These are phyloP conservation scores for Kluyveromyces aestuarii DNA, from an alignment of 805 yeast genomes.

Conservation along the genomic window DNA sequence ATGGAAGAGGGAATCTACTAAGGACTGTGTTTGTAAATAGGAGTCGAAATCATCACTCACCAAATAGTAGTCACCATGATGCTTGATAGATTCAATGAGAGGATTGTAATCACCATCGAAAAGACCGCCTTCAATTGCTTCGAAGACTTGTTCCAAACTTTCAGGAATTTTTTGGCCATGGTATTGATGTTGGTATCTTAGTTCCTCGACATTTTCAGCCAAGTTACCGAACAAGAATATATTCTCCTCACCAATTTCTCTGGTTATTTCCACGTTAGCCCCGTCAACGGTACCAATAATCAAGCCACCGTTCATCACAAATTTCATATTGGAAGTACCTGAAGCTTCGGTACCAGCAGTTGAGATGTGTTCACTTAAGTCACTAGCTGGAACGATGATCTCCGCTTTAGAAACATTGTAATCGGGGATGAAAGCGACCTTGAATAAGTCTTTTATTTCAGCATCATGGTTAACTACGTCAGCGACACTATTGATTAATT, in stretches of 20 bases:
- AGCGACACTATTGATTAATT: slow-evolving; percentile 73
- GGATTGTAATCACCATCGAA: slow-evolving; percentile 57
- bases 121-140: slow-evolving; percentile 53
- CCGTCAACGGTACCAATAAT: slow-evolving; percentile 96
- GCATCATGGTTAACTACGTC: slow-evolving; percentile 71
- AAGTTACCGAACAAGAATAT: slow-evolving; percentile 87
- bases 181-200: slow-evolving; percentile 65
- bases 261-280: slow-evolving; percentile 89
- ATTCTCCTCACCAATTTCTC: slow-evolving; percentile 90
- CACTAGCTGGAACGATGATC: slow-evolving; percentile 82
- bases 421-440: slow-evolving; percentile 85
- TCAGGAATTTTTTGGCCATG: slow-evolving; percentile 48
- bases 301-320: slow-evolving; percentile 87
- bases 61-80: slow-evolving; percentile 78
- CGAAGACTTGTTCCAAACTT: slow-evolving; percentile 52
- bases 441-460: slow-evolving; percentile 65
- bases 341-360: slow-evolving; percentile 97
- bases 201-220: slow-evolving; percentile 80
- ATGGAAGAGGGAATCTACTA: slow-evolving; percentile 62
- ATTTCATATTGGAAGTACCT: slow-evolving; percentile 94
- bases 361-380: slow-evolving; percentile 85
- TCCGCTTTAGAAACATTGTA: slow-evolving; percentile 93
- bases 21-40: slow-evolving; percentile 70
- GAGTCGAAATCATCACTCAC: slow-evolving; percentile 86
- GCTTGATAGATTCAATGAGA: slow-evolving; percentile 57